A percentile compares a stretch with the other conserved stretches of the same genome.
These are phyloP conservation scores for Trichoderma sp. DNA, from an alignment of 2,329 filamentous ascomycete genomes.

Conservation along the genomic window DNA sequence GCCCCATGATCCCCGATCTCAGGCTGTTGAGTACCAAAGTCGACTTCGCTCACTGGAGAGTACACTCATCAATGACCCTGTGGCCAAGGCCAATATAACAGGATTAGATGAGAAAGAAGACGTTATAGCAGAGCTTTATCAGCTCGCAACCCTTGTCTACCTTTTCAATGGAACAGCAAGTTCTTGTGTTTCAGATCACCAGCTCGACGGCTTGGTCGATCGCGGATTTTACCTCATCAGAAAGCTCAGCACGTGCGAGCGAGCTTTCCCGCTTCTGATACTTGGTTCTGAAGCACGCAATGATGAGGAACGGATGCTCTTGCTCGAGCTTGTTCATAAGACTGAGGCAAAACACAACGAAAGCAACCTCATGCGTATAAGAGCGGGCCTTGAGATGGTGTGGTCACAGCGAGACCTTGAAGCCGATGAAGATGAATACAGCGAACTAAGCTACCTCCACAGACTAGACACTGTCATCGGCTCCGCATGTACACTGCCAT, in stretches of 20 bases:
- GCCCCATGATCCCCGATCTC: neutral
- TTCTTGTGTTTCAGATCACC: neutral
- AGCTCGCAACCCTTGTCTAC: neutral
- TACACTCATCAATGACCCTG: neutral
- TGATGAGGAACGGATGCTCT: neutral
- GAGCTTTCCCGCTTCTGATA: neutral
- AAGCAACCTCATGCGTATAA: neutral
- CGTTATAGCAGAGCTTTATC: neutral
- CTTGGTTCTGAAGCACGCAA: constrained; percentile 1
- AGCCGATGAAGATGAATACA: constrained; percentile 3
- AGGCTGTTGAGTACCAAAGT: neutral
- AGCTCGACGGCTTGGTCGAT: neutral
- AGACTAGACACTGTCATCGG: neutral
- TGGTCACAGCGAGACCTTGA: constrained; percentile 2
- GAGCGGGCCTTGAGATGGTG: neutral
- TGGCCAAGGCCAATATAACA: neutral
- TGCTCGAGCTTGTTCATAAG: neutral
- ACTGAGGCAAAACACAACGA: neutral
- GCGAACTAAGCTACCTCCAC: neutral
- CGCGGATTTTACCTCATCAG: neutral
- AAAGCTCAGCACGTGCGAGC: neutral
- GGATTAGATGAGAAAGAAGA: neutral
- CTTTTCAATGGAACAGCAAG: neutral
- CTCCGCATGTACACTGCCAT: constrained; percentile 1
- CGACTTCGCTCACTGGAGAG: neutral